Percentiles rank a stretch among this genome's conserved stretches.
These are phyloP conservation scores for Wickerhamiella azymoides DNA, from an alignment of 805 yeast genomes.

Conservation along the genomic window DNA sequence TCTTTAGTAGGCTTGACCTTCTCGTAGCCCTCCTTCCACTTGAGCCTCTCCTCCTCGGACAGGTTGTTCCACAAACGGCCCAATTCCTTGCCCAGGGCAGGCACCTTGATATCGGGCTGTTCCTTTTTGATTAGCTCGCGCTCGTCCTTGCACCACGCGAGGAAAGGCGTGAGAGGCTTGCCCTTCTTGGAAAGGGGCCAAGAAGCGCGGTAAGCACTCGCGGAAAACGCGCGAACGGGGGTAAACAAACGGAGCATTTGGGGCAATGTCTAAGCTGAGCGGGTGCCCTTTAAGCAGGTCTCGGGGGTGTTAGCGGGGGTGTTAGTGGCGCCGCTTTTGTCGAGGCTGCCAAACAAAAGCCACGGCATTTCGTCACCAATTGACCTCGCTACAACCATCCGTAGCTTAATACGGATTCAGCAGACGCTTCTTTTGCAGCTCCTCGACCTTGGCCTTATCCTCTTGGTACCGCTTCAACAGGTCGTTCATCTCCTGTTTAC, in stretches of 20 bases:
- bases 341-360: no score
- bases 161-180: constrained; percentile 77
- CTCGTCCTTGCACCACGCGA: constrained; percentile 94
- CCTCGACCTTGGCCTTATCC: constrained; percentile 74
- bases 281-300: not conserved
- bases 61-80: constrained; percentile 95
- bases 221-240: constrained; percentile 10
- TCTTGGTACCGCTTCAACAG: constrained; percentile 69
- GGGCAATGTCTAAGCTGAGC: not conserved
- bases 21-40: constrained; percentile 62
- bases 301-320: not conserved
- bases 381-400: no score
- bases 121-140: constrained; percentile 87
- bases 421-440: constrained; percentile 65
- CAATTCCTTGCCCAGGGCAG: constrained; percentile 75
- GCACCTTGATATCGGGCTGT: constrained; percentile 86
- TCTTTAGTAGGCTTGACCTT: constrained; percentile 26
- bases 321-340: not conserved
- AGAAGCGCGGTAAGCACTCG: constrained; percentile 14
- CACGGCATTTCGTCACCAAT: no score
- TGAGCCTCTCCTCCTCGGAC: constrained; percentile 41
- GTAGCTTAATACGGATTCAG: constrained; percentile 79
- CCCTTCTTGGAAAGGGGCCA: constrained; percentile 17
- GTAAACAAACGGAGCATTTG: no score
- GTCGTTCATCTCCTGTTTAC: constrained; percentile 85